Evolutionary conservation across 352 stramenopile species (phyloP).

Genomic region (Phytophthora fragariae): DNA sequence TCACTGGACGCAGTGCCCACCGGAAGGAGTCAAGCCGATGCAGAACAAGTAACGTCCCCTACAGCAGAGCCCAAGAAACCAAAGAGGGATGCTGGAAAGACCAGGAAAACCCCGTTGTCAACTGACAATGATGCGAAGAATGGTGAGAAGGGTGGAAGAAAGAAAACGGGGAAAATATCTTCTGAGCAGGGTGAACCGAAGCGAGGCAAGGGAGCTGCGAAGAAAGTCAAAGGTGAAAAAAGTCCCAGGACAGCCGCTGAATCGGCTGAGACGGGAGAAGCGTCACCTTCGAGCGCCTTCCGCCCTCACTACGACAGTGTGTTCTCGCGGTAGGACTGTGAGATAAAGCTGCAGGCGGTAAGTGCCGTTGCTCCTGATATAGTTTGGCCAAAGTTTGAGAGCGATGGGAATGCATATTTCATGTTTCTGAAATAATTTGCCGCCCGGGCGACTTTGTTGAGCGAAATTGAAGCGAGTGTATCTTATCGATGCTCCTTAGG

Average conservation of each 20-base stretch:
- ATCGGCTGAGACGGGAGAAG: constrained; percentile 14
- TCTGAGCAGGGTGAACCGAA: constrained; percentile 22
- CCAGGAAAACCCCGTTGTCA: constrained; percentile 33
- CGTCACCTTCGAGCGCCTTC: constrained; percentile 36
- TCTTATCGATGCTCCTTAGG: constrained; percentile 30
- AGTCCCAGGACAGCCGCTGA: constrained; percentile 25
- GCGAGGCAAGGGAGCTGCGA: constrained; percentile 23
- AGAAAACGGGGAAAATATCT: constrained; percentile 28
- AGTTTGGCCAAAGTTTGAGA: constrained; percentile 13
- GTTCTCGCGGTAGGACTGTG: constrained; percentile 54
- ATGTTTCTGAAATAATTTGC: constrained; percentile 8
- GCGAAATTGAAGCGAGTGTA: constrained; percentile 1
- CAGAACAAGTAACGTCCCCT: constrained; percentile 16
- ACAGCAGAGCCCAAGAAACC: constrained; percentile 48
- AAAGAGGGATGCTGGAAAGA: constrained; percentile 47
- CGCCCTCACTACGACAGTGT: constrained; percentile 74
- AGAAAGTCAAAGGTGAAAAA: constrained; percentile 36
- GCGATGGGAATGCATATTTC: constrained; percentile 30
- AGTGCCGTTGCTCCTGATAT: constrained; percentile 19
- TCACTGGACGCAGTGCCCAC: constrained; percentile 26
- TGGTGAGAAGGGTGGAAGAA: constrained; percentile 49
- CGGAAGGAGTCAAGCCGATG: constrained; percentile 10
- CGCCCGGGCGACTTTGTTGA: not conserved
- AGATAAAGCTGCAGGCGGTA: not conserved
- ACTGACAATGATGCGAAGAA: constrained; percentile 45